A percentile compares a stretch with the other conserved stretches of the same genome.
Conservation (phyloP, 352 stramenopile genomes). For the Peronospora destructor region DNA sequence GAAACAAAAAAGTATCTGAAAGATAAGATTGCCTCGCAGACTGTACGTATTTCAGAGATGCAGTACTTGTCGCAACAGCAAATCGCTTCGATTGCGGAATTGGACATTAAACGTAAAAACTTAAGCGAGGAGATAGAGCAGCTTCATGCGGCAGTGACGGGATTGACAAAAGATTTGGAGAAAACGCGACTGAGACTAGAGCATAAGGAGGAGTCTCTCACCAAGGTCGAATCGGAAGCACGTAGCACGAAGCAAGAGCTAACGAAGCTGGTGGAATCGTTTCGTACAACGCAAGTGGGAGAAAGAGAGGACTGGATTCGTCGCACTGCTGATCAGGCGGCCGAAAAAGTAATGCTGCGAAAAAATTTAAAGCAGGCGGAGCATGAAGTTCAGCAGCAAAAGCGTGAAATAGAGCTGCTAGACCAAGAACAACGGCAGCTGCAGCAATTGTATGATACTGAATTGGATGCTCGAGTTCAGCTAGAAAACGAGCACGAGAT, state of each 20-base stretch:
- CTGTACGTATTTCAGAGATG: conserved; percentile 36
- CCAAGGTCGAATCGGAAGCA: conserved; percentile 29
- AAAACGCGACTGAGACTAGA: conserved; percentile 43
- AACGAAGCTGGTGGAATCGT: conserved; percentile 27
- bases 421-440: conserved; percentile 43
- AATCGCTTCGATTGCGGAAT: conserved; percentile 16
- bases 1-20: conserved; percentile 43
- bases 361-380: conserved; percentile 46
- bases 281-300: conserved; percentile 31
- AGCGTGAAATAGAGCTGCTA: conserved; percentile 37
- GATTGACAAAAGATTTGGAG: conserved; percentile 46
- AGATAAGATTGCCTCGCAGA: conserved; percentile 46
- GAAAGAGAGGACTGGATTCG: conserved; percentile 64
- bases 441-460: conserved; percentile 27
- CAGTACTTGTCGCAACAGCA: conserved; percentile 35
- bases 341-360: conserved; percentile 46
- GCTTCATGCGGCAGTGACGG: conserved; percentile 17
- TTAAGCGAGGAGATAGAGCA: conserved; percentile 30
- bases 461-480: conserved; percentile 22
- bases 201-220: conserved; percentile 37
- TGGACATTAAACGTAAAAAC: conserved; percentile 33
- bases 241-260: conserved; percentile 34
- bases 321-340: conserved; percentile 49
- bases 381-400: conserved; percentile 20
- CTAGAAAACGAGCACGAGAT: conserved; percentile 20